Conservation (phyloP, 1,284 basidiomycete species). For the Coniferiporia weirii region DNA sequence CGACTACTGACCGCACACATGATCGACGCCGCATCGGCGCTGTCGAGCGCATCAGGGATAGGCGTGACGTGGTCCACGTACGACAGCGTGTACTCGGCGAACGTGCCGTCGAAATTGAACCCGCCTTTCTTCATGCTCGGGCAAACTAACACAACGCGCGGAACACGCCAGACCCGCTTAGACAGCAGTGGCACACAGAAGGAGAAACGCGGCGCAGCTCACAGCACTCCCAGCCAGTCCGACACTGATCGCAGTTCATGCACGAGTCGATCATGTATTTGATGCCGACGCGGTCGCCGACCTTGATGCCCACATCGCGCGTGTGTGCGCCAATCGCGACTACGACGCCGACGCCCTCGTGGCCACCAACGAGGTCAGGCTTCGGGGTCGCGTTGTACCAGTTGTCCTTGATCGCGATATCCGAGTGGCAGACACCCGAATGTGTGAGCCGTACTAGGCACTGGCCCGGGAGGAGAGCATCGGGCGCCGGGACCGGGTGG, state of each 20-base stretch:
- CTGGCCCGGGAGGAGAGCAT: conserved; percentile 72
- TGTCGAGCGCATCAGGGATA: conserved; percentile 62
- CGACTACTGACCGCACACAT: conserved; percentile 34
- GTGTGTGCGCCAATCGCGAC: conserved; percentile 76
- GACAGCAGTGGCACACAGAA: neutral
- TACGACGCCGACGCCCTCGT: conserved; percentile 74
- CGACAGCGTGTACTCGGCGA: conserved; percentile 73
- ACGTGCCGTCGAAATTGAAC: conserved; percentile 79
- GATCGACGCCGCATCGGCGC: conserved; percentile 42
- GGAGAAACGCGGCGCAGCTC: conserved; percentile 22
- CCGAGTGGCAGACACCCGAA: conserved; percentile 76
- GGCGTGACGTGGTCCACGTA: conserved; percentile 68
- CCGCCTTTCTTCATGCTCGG: conserved; percentile 57
- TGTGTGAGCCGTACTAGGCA: conserved; percentile 76
- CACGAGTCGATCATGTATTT: conserved; percentile 79
- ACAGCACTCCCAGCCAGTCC: conserved; percentile 67
- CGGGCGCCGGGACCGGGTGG: conserved; percentile 56
- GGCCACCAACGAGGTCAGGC: conserved; percentile 78
- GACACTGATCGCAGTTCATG: conserved; percentile 70
- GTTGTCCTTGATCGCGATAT: conserved; percentile 51
- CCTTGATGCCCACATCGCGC: conserved; percentile 49
- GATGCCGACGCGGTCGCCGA: conserved; percentile 84
- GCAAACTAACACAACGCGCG: conserved; percentile 43
- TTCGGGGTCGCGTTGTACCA: conserved; percentile 63
- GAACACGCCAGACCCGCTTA: too few species aligned